Conservation (phyloP, 495 filamentous ascomycete species). For the Aspergillus cavernicola region DNA sequence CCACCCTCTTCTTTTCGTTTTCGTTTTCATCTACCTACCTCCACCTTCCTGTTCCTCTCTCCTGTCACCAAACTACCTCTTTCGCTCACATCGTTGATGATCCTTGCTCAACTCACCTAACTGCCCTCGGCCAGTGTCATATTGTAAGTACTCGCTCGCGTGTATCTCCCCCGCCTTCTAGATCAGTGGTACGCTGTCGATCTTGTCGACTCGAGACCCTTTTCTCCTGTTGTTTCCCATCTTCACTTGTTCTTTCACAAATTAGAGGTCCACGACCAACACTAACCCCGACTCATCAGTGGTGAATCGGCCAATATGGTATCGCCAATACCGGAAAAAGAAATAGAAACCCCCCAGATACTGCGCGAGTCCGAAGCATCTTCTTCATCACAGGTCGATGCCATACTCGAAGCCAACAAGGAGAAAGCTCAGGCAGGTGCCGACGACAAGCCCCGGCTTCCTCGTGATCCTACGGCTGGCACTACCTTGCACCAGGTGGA, state of each 20-base stretch:
- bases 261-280: neutral
- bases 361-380: constrained; percentile 33
- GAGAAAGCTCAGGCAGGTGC: constrained; percentile 25
- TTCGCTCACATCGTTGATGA: neutral
- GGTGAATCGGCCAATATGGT: constrained; percentile 9
- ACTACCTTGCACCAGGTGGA: constrained; percentile 27
- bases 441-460: constrained; percentile 12
- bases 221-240: constrained; percentile 2
- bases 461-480: constrained; percentile 11
- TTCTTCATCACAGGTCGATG: constrained; percentile 34
- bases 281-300: neutral
- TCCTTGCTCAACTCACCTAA: neutral
- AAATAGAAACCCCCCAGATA: constrained; percentile 24
- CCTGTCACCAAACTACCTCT: constrained; percentile 5
- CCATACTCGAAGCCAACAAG: constrained; percentile 17
- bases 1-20: constrained; percentile 6
- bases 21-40: constrained; percentile 5
- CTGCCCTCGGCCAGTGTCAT: neutral
- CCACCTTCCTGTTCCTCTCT: constrained; percentile 12
- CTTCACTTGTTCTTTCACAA: constrained; percentile 11
- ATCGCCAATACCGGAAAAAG: constrained; percentile 20
- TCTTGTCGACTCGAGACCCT: constrained; percentile 13
- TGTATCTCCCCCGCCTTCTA: constrained; percentile 5
- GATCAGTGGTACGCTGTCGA: neutral
- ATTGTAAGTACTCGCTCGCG: constrained; percentile 3